These are phyloP conservation scores for Candida sojae DNA, from an alignment of 1,139 yeast species.

Conservation along the genomic window DNA sequence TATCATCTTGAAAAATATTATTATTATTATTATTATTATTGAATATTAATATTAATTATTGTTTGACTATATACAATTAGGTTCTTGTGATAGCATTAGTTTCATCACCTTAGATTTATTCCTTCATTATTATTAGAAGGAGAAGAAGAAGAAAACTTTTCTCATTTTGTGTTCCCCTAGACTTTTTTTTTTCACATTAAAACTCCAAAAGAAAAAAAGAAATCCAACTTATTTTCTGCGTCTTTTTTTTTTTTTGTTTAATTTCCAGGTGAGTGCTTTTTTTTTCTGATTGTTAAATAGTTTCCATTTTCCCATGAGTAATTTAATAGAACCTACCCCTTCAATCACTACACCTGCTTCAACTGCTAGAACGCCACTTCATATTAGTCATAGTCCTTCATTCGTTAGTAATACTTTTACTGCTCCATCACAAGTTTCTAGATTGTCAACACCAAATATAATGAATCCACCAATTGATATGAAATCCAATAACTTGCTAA, in stretches of 20 bases:
- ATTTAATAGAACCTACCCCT: constrained; percentile 3
- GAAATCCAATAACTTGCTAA: constrained; percentile 1
- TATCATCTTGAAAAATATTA: neutral
- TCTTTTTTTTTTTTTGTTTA: neutral
- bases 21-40: neutral
- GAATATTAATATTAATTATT: too few species aligned
- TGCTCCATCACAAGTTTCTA: neutral
- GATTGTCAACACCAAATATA: neutral
- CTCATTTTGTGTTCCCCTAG: constrained; percentile 1
- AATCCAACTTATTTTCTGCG: neutral
- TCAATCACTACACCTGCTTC: neutral
- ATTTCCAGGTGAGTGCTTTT: neutral
- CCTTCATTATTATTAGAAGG: neutral
- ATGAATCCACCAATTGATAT: constrained; percentile 4
- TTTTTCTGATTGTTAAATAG: neutral
- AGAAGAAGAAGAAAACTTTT: neutral
- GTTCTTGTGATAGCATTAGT: too few species aligned
- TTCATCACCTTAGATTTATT: too few species aligned
- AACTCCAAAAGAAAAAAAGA: constrained; percentile 1
- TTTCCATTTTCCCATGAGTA: constrained; percentile 4
- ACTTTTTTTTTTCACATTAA: neutral
- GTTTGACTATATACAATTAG: too few species aligned
- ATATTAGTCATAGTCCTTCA: constrained; percentile 1
- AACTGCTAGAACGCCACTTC: neutral
- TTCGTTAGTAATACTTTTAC: neutral